These are phyloP conservation scores for Ceratocystis huliohia DNA, from an alignment of 2,329 filamentous ascomycete species.

Conservation along the genomic window DNA sequence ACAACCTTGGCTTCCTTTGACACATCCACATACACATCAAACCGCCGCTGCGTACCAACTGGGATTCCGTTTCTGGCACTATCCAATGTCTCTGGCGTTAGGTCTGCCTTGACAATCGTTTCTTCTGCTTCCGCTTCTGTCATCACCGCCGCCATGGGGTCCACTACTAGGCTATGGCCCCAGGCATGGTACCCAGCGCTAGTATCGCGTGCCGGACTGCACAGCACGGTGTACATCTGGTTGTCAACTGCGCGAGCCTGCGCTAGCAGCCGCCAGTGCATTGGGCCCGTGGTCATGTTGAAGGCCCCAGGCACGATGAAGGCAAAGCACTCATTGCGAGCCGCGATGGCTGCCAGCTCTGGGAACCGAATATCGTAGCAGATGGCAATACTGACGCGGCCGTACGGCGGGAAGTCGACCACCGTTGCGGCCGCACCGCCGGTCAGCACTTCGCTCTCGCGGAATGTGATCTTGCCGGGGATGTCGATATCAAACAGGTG, in stretches of 20 bases:
- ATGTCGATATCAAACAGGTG: conserved; percentile 98
- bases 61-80: conserved; percentile 74
- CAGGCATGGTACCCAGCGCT: conserved; percentile 71
- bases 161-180: conserved; percentile 79
- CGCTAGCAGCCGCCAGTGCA: conserved; percentile 82
- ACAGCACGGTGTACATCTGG: conserved; percentile 84
- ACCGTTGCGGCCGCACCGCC: conserved; percentile 77
- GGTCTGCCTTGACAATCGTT: conserved; percentile 59
- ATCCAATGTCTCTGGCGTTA: conserved; percentile 55
- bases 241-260: conserved; percentile 82
- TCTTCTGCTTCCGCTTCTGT: conserved; percentile 67
- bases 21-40: conserved; percentile 92
- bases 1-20: conserved; percentile 16
- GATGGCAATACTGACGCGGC: conserved; percentile 75
- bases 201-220: conserved; percentile 76
- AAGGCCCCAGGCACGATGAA: conserved; percentile 94
- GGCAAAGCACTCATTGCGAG: conserved; percentile 72
- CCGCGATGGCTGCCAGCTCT: conserved; percentile 79
- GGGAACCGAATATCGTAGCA: conserved; percentile 98
- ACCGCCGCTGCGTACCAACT: conserved; percentile 69
- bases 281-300: conserved; percentile 79
- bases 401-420: conserved; percentile 77
- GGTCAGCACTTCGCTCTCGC: conserved; percentile 76
- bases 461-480: conserved; percentile 83
- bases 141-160: conserved; percentile 76